phyloP scores from a whole-genome alignment of 768 basidiomycete species.

The Xerocomellus amylosporus region DNA sequence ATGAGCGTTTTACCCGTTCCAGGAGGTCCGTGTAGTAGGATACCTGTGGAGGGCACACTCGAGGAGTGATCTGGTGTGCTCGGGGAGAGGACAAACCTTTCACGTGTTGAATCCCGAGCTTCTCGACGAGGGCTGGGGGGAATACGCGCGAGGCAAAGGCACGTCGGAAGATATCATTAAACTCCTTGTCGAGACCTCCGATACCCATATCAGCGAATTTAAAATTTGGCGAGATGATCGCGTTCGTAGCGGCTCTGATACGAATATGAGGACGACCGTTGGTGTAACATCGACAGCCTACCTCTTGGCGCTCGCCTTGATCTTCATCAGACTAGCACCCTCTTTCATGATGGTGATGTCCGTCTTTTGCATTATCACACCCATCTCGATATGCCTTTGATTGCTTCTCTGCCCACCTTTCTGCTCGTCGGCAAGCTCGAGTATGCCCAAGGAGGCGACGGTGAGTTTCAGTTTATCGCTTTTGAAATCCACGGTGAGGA shows the following conservation, averaged over 20 bases:
- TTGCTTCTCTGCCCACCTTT: conserved; percentile 38
- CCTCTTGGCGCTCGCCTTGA: conserved; percentile 92
- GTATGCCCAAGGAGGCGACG: conserved; percentile 55
- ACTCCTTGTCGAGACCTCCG: conserved; percentile 94
- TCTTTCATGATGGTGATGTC: conserved; percentile 89
- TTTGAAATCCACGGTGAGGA: conserved; percentile 84
- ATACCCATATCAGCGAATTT: conserved; percentile 99
- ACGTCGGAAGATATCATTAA: conserved; percentile 94
- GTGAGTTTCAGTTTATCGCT: conserved; percentile 75
- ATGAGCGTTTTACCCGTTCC: conserved; percentile 99
- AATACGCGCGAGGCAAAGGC: conserved; percentile 99
- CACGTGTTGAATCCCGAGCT: conserved; percentile 96
- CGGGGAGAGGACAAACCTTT: conserved; percentile 60
- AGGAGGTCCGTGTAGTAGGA: conserved; percentile 92
- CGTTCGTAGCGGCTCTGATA: conserved; percentile 80
- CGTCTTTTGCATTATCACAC: conserved; percentile 88
- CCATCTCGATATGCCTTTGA: conserved; percentile 43
- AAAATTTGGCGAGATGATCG: conserved; percentile 96
- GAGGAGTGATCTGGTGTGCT: background rate
- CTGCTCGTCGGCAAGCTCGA: conserved; percentile 66
- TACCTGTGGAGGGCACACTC: conserved; percentile 49
- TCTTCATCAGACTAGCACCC: conserved; percentile 73
- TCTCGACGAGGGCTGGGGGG: conserved; percentile 93
- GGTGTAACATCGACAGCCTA: conserved; percentile 33
- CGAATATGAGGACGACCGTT: background rate